A percentile compares a stretch with the other conserved stretches of the same genome.
phyloP scores from a whole-genome alignment of 2,329 filamentous ascomycete species.

The Fusarium denticulatum region DNA sequence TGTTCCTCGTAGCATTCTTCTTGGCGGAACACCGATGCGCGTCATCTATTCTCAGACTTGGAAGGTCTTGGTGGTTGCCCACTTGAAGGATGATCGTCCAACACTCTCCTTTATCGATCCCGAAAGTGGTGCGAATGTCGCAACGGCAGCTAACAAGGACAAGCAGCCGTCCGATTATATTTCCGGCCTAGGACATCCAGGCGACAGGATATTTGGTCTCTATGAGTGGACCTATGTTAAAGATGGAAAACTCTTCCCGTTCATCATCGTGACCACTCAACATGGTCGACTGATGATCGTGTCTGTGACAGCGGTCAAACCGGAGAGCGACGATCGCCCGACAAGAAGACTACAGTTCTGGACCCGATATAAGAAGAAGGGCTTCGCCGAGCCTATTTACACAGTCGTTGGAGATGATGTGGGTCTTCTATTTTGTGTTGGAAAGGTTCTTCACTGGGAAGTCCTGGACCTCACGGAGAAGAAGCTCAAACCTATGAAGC shows the following conservation, averaged over 20 bases:
- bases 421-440: constrained; percentile 66
- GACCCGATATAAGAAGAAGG: constrained; percentile 62
- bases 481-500: constrained; percentile 59
- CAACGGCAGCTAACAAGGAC: constrained; percentile 55
- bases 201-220: constrained; percentile 69
- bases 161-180: constrained; percentile 59
- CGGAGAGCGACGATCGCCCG: constrained; percentile 20
- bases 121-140: constrained; percentile 63
- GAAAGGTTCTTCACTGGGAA: constrained; percentile 65
- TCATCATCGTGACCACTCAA: constrained; percentile 69
- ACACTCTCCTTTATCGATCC: constrained; percentile 67
- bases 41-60: constrained; percentile 65
- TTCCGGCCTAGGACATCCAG: constrained; percentile 63
- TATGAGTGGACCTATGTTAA: constrained; percentile 71
- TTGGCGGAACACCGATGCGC: constrained; percentile 60
- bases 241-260: constrained; percentile 67
- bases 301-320: constrained; percentile 52
- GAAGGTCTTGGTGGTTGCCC: constrained; percentile 64
- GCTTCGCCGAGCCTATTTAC: constrained; percentile 60
- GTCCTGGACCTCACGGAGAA: constrained; percentile 61
- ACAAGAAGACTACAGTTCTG: constrained; percentile 57
- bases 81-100: constrained; percentile 54
- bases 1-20: constrained; percentile 60
- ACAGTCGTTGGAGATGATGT: constrained; percentile 65
- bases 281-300: constrained; percentile 66